Conservation (phyloP, 73 alveolate species). For the Paramecium bursaria region DNA sequence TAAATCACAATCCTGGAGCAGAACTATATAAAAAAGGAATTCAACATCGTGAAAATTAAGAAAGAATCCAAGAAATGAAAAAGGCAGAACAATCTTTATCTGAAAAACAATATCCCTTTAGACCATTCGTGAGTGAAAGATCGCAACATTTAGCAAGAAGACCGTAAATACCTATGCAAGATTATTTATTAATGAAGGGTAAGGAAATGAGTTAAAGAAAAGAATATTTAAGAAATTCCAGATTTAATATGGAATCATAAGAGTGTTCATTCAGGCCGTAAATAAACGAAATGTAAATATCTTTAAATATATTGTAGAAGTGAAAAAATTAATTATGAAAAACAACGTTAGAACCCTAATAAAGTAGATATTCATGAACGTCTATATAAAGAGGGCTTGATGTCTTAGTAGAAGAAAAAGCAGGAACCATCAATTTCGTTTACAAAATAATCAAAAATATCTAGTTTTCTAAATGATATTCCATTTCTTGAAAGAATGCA, state of each 20-base stretch:
- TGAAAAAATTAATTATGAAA: slow-evolving; percentile 21
- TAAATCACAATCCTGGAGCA: slow-evolving; percentile 41
- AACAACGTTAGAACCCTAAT: slow-evolving; percentile 3
- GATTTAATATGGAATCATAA: not conserved
- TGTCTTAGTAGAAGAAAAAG: not conserved
- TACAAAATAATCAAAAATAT: not conserved
- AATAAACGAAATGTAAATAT: slow-evolving; percentile 4
- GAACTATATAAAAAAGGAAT: slow-evolving; percentile 3
- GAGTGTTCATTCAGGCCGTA: slow-evolving; percentile 20
- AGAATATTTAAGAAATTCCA: slow-evolving; percentile 26
- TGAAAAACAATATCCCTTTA: slow-evolving; percentile 2
- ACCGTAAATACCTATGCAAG: slow-evolving; percentile 33
- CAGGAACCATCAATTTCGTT: too few species aligned
- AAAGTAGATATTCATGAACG: slow-evolving; percentile 21
- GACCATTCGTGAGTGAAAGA: slow-evolving; percentile 29
- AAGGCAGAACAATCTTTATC: not conserved
- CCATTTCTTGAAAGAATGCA: slow-evolving; percentile 53
- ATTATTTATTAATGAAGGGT: slow-evolving; percentile 24
- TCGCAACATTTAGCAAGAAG: not conserved
- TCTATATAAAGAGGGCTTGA: slow-evolving; percentile 16
- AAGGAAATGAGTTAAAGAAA: slow-evolving; percentile 23
- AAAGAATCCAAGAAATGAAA: too few species aligned
- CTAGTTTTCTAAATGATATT: slow-evolving; percentile 2
- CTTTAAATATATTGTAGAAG: not conserved
- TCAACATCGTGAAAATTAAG: too few species aligned